Percentiles rank a stretch among this genome's conserved stretches.
These are phyloP conservation scores for Phytopythium litorale DNA, from an alignment of 352 stramenopile species.

Conservation along the genomic window DNA sequence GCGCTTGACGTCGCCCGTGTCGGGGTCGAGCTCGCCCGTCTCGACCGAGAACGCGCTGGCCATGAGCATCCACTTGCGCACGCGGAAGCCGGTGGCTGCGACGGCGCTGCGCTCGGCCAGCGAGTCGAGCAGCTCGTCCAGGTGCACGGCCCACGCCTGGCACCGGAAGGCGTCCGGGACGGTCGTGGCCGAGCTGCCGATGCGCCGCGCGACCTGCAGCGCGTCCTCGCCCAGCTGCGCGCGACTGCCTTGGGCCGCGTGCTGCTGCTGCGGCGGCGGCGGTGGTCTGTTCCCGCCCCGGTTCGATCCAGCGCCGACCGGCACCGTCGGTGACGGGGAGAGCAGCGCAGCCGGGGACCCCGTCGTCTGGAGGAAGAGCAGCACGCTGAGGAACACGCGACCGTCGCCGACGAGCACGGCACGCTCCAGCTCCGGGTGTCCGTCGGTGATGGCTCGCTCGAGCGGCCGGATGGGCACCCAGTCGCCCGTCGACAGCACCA, in stretches of 20 bases:
- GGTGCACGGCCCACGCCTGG: conserved; percentile 71
- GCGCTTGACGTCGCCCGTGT: conserved; percentile 56
- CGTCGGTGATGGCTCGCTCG: conserved; percentile 39
- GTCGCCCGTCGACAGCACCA: conserved; percentile 73
- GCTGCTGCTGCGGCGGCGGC: neutral
- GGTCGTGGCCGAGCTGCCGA: conserved; percentile 39
- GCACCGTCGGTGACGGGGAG: neutral
- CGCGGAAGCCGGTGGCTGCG: conserved; percentile 39
- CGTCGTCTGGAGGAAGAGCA: conserved; percentile 75
- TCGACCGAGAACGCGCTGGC: conserved; percentile 56
- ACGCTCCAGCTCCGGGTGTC: conserved; percentile 58
- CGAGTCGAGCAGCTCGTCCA: conserved; percentile 57
- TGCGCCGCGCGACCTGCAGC: conserved; percentile 25
- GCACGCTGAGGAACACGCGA: conserved; percentile 61
- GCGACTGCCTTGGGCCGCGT: conserved; percentile 1
- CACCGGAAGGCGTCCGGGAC: conserved; percentile 64
- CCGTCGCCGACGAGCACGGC: conserved; percentile 69
- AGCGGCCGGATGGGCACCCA: conserved; percentile 66
- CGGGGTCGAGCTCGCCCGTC: conserved; percentile 64
- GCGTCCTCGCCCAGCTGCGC: conserved; percentile 44
- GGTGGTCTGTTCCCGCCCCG: neutral
- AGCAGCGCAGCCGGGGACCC: neutral
- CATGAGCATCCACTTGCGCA: conserved; percentile 85
- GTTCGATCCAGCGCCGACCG: neutral
- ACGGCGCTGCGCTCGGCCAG: conserved; percentile 40